These are phyloP conservation scores for Corynascus novoguineensis DNA, from an alignment of 495 filamentous ascomycete species.

Conservation along the genomic window DNA sequence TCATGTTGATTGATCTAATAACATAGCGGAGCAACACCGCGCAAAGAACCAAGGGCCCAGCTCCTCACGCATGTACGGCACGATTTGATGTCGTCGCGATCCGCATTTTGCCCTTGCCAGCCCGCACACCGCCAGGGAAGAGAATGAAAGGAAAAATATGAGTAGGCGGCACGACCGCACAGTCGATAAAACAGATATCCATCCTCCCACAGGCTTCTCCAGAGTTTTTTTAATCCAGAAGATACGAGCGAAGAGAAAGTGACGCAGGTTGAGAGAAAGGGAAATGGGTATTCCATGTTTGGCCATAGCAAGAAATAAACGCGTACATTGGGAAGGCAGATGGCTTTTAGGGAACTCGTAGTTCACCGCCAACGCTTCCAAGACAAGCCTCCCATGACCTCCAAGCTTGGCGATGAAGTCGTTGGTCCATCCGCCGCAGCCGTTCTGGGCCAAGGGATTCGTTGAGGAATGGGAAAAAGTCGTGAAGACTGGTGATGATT, in stretches of 20 bases:
- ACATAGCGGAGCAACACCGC: constrained; percentile 6
- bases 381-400: background rate
- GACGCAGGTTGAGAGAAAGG: constrained; percentile 1
- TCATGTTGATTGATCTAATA: constrained; percentile 2
- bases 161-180: background rate
- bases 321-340: constrained; percentile 21
- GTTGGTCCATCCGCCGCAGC: background rate
- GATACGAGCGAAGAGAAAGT: background rate
- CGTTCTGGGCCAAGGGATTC: background rate
- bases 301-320: constrained; percentile 21
- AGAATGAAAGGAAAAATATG: background rate
- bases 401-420: background rate
- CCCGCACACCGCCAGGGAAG: constrained; percentile 3
- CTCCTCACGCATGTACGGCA: background rate
- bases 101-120: constrained; percentile 4
- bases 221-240: constrained; percentile 18
- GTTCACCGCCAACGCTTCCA: background rate
- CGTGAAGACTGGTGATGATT: constrained; percentile 6
- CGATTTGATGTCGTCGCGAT: background rate
- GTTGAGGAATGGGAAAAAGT: constrained; percentile 6
- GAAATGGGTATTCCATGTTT: constrained; percentile 25
- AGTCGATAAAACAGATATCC: constrained; percentile 1
- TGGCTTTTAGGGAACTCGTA: constrained; percentile 3
- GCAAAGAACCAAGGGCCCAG: background rate
- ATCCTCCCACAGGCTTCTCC: constrained; percentile 4